Conservation (phyloP, 2,329 filamentous ascomycete genomes). For the Microcyclospora tardicrescens region DNA sequence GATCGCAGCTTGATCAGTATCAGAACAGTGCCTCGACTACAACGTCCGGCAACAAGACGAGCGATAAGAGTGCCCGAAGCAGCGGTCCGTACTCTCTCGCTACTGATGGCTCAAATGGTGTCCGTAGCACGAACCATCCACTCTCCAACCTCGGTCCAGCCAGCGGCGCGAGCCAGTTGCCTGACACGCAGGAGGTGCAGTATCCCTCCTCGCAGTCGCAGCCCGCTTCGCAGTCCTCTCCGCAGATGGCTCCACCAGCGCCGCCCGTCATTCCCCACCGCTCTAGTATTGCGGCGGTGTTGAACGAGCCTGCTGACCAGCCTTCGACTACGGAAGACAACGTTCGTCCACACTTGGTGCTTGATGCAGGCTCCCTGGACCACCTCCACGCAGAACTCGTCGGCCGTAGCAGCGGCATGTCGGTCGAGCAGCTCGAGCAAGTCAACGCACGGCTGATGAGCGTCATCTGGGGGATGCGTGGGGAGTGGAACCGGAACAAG, state of each 20-base stretch:
- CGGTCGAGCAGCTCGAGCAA: constrained; percentile 90
- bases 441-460: constrained; percentile 86
- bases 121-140: constrained; percentile 35
- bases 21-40: constrained; percentile 86
- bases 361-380: constrained; percentile 41
- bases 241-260: constrained; percentile 15
- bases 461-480: constrained; percentile 65
- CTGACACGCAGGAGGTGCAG: constrained; percentile 45
- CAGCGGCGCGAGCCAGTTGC: constrained; percentile 44
- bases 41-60: constrained; percentile 66
- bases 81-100: constrained; percentile 46
- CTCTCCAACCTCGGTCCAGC: constrained; percentile 39
- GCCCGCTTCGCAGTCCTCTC: constrained; percentile 21
- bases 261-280: constrained; percentile 17
- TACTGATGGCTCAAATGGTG: constrained; percentile 61
- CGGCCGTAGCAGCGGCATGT: constrained; percentile 58
- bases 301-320: neutral
- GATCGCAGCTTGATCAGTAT: constrained; percentile 48
- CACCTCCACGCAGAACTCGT: constrained; percentile 52
- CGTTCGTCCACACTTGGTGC: constrained; percentile 18
- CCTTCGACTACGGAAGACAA: neutral
- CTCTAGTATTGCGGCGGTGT: constrained; percentile 1
- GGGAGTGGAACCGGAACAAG: constrained; percentile 70
- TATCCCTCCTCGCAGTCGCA: constrained; percentile 25
- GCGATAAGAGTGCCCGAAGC: constrained; percentile 50